Evolutionary conservation across 768 basidiomycete genomes (phyloP), one percentile per base, ranked within the genome.

Genomic region (Trametes elegans): DNA sequence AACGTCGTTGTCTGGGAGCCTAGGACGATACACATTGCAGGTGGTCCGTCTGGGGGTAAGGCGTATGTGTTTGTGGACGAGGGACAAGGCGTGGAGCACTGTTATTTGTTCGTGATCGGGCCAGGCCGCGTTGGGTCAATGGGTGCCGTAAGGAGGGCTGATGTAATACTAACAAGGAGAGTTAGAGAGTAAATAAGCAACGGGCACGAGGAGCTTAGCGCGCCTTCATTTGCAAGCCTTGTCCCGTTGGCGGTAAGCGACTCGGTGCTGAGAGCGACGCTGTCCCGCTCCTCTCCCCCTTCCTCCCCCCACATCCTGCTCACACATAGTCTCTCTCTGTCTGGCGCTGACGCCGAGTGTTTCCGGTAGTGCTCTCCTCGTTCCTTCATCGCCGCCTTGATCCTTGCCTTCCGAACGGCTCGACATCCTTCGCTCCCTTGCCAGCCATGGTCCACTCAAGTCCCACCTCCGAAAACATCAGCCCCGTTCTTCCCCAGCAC

Each of bases 401-500:
- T 52, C 49, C 32, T 48, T 59, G 27, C 29, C 29, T 48, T 46
- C 50, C 42, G 42, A 44, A 28, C 50, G 32, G 41, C 50, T 14
- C 24, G 51, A 48, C 45, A 28, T 24, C 34, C n/a, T 53, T 43
- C 52, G 42, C 49, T 50, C 44, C 48, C 57, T 39, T 24, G 36
- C 36, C 52, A 41, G 43, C 47, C 52, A 59, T 59, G 57, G 57
- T 38, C 52, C 57, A 59, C 48, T 54, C 57, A 32, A 59, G 52
- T 49, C 57, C 52, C 52, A 49, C 46, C 56, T 47, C 56, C 40
- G 62, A 60, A 42, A 52, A 58, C 43, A 39, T 60, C 47, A 63
- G 59, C 54, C 59, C 62, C 49, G 46, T 53, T 51, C 54, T 63
- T n/a, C 55, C 64, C 46, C 62, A 58, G 45, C 67, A 46, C 49